Evolutionary conservation across 192 early-diverging fungal species (phyloP).

Genomic region (Coemansia asiatica): DNA sequence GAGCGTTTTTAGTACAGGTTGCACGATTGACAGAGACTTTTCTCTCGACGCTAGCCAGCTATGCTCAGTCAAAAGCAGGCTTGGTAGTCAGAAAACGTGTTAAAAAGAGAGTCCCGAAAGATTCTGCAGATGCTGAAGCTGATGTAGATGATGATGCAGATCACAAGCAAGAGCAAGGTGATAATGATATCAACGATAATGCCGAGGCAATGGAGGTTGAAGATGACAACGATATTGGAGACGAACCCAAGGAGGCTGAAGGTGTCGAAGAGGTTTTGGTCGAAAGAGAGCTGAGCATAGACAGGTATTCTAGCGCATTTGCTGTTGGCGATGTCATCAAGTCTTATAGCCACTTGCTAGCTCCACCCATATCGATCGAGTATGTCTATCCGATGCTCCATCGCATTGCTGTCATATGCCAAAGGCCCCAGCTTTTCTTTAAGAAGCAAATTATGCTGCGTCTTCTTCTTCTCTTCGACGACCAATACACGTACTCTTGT

Average conservation of each 20-base stretch:
- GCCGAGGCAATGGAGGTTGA: not conserved
- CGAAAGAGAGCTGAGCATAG: slow-evolving; percentile 34
- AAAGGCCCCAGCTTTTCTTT: slow-evolving; percentile 41
- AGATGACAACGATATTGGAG: slow-evolving; percentile 7
- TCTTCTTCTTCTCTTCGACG: slow-evolving; percentile 38
- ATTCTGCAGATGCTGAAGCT: not conserved
- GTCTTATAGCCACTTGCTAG: slow-evolving; percentile 32
- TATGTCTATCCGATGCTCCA: slow-evolving; percentile 44
- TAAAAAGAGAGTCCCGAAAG: slow-evolving; percentile 15
- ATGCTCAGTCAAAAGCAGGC: slow-evolving; percentile 25
- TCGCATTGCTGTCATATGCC: slow-evolving; percentile 35
- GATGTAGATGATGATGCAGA: not conserved
- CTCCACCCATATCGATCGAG: slow-evolving; percentile 35
- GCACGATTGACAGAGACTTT: slow-evolving; percentile 43
- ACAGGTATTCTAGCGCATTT: slow-evolving; percentile 39
- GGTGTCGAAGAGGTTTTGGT: slow-evolving; percentile 19
- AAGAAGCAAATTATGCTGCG: slow-evolving; percentile 28
- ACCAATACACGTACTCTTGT: slow-evolving; percentile 21
- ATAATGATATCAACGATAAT: not conserved
- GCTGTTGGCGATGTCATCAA: slow-evolving; percentile 35
- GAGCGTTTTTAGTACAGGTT: slow-evolving; percentile 38
- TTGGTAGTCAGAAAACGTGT: slow-evolving; percentile 33
- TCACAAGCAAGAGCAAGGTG: slow-evolving; percentile 6
- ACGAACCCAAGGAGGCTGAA: slow-evolving; percentile 2
- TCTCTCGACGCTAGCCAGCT: slow-evolving; percentile 23